Evolutionary conservation across 2,329 filamentous ascomycete species (phyloP).

Genomic region (Penicillium palitans): DNA sequence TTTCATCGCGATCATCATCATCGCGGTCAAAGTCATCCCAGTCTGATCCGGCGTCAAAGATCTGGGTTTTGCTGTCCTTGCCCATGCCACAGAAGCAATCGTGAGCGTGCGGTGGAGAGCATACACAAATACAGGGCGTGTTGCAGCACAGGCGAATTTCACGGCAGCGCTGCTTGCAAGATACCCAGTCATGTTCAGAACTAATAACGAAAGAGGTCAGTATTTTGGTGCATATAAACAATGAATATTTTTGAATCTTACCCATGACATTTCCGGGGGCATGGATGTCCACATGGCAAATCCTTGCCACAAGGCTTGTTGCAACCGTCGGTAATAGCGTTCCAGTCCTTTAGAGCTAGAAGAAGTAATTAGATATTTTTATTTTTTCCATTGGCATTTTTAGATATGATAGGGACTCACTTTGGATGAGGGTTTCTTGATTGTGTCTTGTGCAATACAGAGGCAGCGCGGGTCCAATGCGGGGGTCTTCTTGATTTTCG

Average conservation of each 20-base stretch:
- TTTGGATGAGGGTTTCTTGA: constrained; percentile 52
- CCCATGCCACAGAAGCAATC: not conserved
- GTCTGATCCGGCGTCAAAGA: not conserved
- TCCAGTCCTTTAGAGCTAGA: constrained; percentile 48
- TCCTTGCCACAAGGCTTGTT: constrained; percentile 45
- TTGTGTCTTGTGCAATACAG: constrained; percentile 64
- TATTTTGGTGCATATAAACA: not conserved
- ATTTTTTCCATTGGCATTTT: not conserved
- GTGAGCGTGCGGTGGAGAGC: constrained; percentile 1
- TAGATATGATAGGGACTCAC: constrained; percentile 24
- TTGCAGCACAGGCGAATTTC: not conserved
- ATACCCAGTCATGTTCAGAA: not conserved
- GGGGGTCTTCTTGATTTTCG: constrained; percentile 25
- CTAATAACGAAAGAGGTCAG: not conserved
- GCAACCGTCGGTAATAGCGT: constrained; percentile 56
- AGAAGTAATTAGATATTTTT: not conserved
- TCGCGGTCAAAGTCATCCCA: not conserved
- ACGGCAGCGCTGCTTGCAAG: not conserved
- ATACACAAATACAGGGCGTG: not conserved
- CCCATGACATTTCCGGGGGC: constrained; percentile 55
- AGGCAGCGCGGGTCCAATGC: constrained; percentile 57
- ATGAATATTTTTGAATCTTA: constrained; percentile 26
- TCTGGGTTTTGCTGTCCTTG: not conserved
- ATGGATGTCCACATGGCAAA: constrained; percentile 55
- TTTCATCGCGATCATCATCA: not conserved